Percentiles rank a stretch among this genome's conserved stretches.
Evolutionary conservation across 2,329 filamentous ascomycete genomes (phyloP).

Genomic region (Xylariaceae sp.): DNA sequence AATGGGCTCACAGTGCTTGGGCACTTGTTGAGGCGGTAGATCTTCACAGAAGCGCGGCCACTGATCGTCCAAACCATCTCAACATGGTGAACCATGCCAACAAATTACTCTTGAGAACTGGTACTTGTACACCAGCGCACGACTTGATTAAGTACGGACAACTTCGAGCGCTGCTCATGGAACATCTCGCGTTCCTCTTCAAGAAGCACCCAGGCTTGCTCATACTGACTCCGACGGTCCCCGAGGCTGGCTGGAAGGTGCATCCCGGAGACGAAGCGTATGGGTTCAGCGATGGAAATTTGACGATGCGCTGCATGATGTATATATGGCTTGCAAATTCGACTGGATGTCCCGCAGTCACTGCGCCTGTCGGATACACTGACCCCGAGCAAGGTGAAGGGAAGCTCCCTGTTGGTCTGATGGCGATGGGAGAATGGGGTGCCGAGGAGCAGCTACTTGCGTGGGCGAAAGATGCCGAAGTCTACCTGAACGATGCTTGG

Average conservation of each 20-base stretch:
- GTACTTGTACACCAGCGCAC: conserved; percentile 56
- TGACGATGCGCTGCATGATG: conserved; percentile 72
- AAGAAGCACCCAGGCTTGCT: conserved; percentile 68
- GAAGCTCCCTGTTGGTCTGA: conserved; percentile 54
- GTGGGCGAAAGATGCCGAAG: conserved; percentile 56
- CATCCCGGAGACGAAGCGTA: conserved; percentile 55
- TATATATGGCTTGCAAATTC: conserved; percentile 86
- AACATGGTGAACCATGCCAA: conserved; percentile 61
- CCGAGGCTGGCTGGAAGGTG: conserved; percentile 70
- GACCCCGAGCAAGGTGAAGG: conserved; percentile 51
- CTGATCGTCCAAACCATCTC: conserved; percentile 45
- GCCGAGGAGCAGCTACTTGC: conserved; percentile 57
- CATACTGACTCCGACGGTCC: conserved; percentile 73
- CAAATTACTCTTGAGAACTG: conserved; percentile 64
- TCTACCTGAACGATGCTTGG: conserved; percentile 45
- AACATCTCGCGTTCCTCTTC: conserved; percentile 42
- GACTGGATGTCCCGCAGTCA: conserved; percentile 71
- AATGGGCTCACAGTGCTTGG: conserved; percentile 71
- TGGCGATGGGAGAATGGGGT: conserved; percentile 65
- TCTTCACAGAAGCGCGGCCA: conserved; percentile 37
- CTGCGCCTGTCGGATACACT: conserved; percentile 70
- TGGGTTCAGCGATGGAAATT: conserved; percentile 71
- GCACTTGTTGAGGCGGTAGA: conserved; percentile 69
- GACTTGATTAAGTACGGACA: conserved; percentile 72
- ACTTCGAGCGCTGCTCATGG: conserved; percentile 65